Percentiles rank a stretch among this genome's conserved stretches.
These are phyloP conservation scores for Phytophthora crassamura DNA, from an alignment of 352 stramenopile genomes.

Conservation along the genomic window DNA sequence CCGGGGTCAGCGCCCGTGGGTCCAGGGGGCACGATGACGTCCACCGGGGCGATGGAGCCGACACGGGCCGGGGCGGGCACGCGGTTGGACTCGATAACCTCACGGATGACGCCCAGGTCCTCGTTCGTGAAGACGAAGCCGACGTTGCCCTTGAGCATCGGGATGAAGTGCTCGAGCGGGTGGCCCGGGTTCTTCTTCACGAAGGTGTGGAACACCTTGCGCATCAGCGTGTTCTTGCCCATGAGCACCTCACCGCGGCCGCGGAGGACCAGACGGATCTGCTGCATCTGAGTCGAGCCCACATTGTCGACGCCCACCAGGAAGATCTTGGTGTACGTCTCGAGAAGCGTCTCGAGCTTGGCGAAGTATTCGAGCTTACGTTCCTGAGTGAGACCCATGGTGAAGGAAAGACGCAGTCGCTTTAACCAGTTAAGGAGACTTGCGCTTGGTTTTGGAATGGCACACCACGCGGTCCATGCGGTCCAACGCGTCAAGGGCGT, in stretches of 20 bases:
- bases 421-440: constrained; percentile 90
- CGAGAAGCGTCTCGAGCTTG: constrained; percentile 95
- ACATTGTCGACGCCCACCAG: constrained; percentile 99
- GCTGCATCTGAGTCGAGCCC: constrained; percentile 98
- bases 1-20: constrained; percentile 99
- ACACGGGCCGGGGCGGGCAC: constrained; percentile 97
- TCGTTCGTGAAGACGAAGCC: constrained; percentile 99
- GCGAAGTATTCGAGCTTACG: constrained; percentile 99
- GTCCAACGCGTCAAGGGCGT: neutral
- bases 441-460: constrained; percentile 77
- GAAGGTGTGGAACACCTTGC: constrained; percentile 98
- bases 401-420: constrained; percentile 75
- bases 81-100: constrained; percentile 89
- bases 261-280: constrained; percentile 96
- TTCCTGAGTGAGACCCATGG: constrained; percentile 96
- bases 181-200: constrained; percentile 97
- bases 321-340: constrained; percentile 98
- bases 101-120: constrained; percentile 94
- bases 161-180: constrained; percentile 91
- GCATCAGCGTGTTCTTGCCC: constrained; percentile 99
- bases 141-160: constrained; percentile 96
- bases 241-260: constrained; percentile 97
- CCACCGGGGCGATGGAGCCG: constrained; percentile 93
- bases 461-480: neutral
- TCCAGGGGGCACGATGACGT: constrained; percentile 97